Evolutionary conservation across 305 asterid species (phyloP).

Genomic region (Fraxinus platypoda): DNA sequence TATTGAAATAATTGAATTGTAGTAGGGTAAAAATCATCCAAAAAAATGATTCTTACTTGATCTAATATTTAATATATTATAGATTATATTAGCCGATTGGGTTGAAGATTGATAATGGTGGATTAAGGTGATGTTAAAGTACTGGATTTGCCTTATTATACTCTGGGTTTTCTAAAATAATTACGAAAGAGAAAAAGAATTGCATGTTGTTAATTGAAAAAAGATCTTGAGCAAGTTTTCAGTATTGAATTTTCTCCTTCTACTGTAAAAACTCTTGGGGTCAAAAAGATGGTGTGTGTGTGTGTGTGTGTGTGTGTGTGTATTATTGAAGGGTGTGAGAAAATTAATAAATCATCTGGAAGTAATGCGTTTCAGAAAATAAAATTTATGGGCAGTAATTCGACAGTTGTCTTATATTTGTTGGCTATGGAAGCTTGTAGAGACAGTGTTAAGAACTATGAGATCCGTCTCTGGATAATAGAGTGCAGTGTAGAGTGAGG

Average conservation of each 20-base stretch:
- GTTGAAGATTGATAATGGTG: slow-evolving; percentile 15
- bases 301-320: no score
- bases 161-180: background rate
- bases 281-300: background rate
- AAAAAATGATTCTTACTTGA: no score
- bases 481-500: background rate
- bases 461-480: background rate
- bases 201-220: background rate
- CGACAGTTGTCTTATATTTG: background rate
- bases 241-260: background rate
- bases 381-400: background rate
- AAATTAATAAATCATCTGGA: background rate
- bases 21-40: no score
- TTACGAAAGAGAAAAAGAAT: background rate
- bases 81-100: background rate
- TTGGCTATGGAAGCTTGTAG: background rate
- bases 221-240: background rate
- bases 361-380: background rate
- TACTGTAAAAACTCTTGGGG: background rate
- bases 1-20: no score
- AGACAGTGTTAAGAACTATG: background rate
- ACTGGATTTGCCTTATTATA: background rate
- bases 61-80: no score
- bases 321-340: background rate
- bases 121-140: slow-evolving; percentile 1